Evolutionary conservation across 1,139 yeast genomes (phyloP).

Genomic region (Blastobotrys malaysiensis): DNA sequence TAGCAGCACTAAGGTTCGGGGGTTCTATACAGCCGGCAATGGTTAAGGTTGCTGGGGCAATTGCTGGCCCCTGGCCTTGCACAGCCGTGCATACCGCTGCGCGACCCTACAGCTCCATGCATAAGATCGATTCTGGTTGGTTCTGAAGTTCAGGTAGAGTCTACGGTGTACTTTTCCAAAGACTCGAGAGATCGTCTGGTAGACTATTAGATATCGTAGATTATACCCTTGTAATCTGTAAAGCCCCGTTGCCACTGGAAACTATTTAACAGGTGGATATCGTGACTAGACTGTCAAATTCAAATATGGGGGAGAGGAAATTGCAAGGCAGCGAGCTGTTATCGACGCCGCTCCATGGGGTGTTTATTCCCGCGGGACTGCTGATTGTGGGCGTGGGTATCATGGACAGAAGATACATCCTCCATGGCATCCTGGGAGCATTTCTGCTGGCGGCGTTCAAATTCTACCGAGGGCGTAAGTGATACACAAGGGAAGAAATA

Average conservation of each 20-base stretch:
- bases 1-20: no score
- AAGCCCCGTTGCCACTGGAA: not conserved
- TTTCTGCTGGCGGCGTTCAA: slow-evolving; percentile 25
- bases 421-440: slow-evolving; percentile 25
- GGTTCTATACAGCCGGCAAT: not conserved
- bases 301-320: not conserved
- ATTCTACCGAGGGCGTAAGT: slow-evolving; percentile 28
- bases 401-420: slow-evolving; percentile 24
- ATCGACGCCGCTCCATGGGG: slow-evolving; percentile 30
- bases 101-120: not conserved
- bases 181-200: no score
- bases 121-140: not conserved
- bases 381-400: slow-evolving; percentile 30
- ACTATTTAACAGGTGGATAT: not conserved
- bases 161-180: no score
- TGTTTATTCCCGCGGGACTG: slow-evolving; percentile 32
- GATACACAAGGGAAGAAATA: not conserved
- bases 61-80: not conserved
- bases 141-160: not conserved
- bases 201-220: no score
- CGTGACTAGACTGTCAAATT: not conserved
- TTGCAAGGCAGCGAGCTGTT: slow-evolving; percentile 15
- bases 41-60: not conserved
- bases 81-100: not conserved
- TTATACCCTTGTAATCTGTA: not conserved